phyloP scores from a whole-genome alignment of 352 stramenopile genomes.

The Phytophthora citrophthora region DNA sequence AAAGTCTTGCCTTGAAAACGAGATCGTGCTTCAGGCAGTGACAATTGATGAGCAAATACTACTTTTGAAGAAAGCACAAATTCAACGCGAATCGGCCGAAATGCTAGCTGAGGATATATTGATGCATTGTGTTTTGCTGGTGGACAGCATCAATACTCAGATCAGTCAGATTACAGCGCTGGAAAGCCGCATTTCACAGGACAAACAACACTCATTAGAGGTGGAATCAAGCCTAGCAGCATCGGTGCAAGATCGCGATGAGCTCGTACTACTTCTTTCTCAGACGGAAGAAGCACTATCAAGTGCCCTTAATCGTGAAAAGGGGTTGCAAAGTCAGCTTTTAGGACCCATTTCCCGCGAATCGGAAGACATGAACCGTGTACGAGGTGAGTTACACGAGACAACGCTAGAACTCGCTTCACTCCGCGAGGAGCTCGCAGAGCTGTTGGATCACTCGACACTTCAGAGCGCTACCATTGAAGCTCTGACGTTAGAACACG shows the following conservation, averaged over 20 bases:
- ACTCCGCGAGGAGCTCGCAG: conserved; percentile 28
- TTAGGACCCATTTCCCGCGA: conserved; percentile 1
- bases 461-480: conserved; percentile 30
- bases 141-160: conserved; percentile 1
- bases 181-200: background rate
- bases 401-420: conserved; percentile 26
- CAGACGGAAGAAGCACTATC: conserved; percentile 26
- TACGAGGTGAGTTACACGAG: conserved; percentile 29
- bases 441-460: conserved; percentile 28
- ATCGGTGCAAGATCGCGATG: conserved; percentile 7
- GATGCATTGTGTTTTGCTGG: background rate
- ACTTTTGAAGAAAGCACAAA: conserved; percentile 5
- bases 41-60: conserved; percentile 6
- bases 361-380: conserved; percentile 21
- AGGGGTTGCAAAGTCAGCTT: conserved; percentile 13
- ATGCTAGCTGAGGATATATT: conserved; percentile 15
- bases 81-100: conserved; percentile 3
- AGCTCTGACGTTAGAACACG: conserved; percentile 10
- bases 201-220: conserved; percentile 7
- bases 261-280: conserved; percentile 10
- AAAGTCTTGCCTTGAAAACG: background rate
- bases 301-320: conserved; percentile 16
- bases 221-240: conserved; percentile 4
- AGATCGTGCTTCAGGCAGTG: background rate
- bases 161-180: background rate